Conservation (phyloP, 306 rosid species). For the Castanea mollissima region DNA sequence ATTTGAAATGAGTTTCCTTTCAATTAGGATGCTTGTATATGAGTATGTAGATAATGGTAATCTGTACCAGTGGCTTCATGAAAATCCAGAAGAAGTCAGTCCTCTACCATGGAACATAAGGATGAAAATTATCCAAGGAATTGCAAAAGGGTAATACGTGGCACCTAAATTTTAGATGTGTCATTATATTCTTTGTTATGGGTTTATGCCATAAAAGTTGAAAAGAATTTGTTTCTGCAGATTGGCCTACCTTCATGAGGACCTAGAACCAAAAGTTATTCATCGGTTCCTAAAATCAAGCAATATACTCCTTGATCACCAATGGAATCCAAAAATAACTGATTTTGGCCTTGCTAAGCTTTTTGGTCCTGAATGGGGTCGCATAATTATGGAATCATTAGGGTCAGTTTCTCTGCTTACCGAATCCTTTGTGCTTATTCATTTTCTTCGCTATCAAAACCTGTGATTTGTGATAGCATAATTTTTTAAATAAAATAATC, state of each 20-base stretch:
- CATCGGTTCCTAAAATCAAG: conserved; percentile 53
- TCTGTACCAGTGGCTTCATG: conserved; percentile 68
- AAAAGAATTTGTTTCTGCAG: conserved; percentile 33
- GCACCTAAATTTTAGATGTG: neutral
- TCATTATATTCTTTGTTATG: neutral
- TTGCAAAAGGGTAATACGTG: conserved; percentile 63
- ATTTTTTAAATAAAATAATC: neutral
- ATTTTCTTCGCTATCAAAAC: neutral
- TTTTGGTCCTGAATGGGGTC: conserved; percentile 29
- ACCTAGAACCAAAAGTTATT: conserved; percentile 53
- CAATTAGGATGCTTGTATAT: conserved; percentile 46
- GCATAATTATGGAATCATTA: conserved; percentile 33
- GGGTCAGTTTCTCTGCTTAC: conserved; percentile 34
- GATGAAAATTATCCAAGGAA: conserved; percentile 50
- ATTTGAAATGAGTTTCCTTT: neutral
- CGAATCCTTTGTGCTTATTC: neutral
- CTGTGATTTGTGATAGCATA: neutral
- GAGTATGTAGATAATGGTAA: conserved; percentile 57
- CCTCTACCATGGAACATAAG: conserved; percentile 63
- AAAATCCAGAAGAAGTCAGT: conserved; percentile 36
- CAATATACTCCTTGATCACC: conserved; percentile 52
- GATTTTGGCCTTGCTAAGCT: conserved; percentile 53
- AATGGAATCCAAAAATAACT: conserved; percentile 58
- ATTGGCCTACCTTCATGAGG: conserved; percentile 69
- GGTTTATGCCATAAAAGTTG: neutral